Percentiles rank a stretch among this genome's conserved stretches.
Evolutionary conservation across 2,329 filamentous ascomycete genomes (phyloP).

Genomic region (Eutypa lata): DNA sequence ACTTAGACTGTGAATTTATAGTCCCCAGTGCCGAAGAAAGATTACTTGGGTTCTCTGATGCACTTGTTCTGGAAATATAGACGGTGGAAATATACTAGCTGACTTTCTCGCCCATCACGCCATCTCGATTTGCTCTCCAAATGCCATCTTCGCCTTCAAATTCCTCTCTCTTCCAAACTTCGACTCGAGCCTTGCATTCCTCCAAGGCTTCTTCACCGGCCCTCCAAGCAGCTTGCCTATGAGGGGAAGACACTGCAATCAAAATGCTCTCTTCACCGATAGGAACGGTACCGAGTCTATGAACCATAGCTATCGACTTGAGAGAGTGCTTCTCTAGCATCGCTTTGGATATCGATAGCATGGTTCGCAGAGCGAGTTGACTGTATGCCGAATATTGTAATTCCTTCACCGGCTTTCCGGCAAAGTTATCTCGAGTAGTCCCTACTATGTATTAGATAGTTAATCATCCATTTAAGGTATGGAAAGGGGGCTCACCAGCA

Average conservation of each 20-base stretch:
- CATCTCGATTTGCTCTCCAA: slow-evolving; percentile 87
- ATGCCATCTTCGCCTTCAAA: slow-evolving; percentile 75
- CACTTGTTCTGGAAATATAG: no score
- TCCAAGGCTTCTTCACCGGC: slow-evolving; percentile 89
- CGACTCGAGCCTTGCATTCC: slow-evolving; percentile 78
- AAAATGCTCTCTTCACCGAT: slow-evolving; percentile 92
- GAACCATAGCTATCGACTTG: slow-evolving; percentile 73
- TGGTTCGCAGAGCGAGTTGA: slow-evolving; percentile 65
- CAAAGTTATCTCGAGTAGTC: slow-evolving; percentile 75
- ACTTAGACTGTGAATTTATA: no score
- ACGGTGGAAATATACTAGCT: slow-evolving; percentile 13
- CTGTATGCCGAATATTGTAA: slow-evolving; percentile 75
- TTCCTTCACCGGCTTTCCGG: slow-evolving; percentile 66
- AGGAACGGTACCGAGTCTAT: slow-evolving; percentile 80
- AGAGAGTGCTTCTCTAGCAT: slow-evolving; percentile 62
- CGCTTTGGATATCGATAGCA: slow-evolving; percentile 60
- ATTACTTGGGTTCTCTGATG: no score
- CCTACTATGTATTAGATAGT: slow-evolving; percentile 42
- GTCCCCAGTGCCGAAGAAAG: no score
- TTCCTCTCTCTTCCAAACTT: slow-evolving; percentile 93
- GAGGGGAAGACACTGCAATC: slow-evolving; percentile 80
- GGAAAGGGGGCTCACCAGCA: slow-evolving; percentile 50
- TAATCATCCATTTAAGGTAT: neutral
- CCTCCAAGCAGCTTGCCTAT: slow-evolving; percentile 80
- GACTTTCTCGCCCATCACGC: slow-evolving; percentile 52